These are phyloP conservation scores for Gentiana macrophylla DNA, from an alignment of 257 asterid species.

Conservation along the genomic window DNA sequence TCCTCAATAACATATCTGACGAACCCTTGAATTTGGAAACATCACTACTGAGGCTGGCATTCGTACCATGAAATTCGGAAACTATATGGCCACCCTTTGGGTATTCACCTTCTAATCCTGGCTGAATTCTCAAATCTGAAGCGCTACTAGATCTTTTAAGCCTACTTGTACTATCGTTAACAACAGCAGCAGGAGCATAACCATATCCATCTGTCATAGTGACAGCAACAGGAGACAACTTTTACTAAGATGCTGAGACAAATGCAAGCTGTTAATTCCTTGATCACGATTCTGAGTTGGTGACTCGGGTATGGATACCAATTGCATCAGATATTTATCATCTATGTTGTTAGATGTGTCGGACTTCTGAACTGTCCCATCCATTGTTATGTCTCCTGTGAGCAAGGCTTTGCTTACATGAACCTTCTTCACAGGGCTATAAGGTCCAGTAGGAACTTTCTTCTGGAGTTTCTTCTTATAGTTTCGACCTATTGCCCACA, in stretches of 20 bases:
- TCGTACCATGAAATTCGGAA: conserved; percentile 67
- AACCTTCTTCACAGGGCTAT: conserved; percentile 21
- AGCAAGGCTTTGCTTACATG: conserved; percentile 14
- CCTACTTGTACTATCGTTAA: conserved; percentile 43
- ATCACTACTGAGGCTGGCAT: conserved; percentile 27
- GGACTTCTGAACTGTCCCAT: conserved; percentile 23
- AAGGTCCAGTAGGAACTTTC: conserved; percentile 32
- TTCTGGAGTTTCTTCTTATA: conserved; percentile 72
- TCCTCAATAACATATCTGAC: conserved; percentile 50
- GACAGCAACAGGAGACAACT: conserved; percentile 17
- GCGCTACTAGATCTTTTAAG: conserved; percentile 90
- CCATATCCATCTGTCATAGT: conserved; percentile 27
- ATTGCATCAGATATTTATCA: conserved; percentile 37
- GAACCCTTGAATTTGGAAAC: conserved; percentile 35
- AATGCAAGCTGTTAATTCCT: conserved; percentile 25
- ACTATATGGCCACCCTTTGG: conserved; percentile 42
- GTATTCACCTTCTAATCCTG: conserved; percentile 14
- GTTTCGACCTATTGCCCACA: conserved; percentile 98
- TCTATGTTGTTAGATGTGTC: conserved; percentile 22
- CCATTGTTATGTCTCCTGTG: conserved; percentile 24
- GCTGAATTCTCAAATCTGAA: conserved; percentile 39
- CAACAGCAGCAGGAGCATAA: conserved; percentile 6
- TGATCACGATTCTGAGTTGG: conserved; percentile 27
- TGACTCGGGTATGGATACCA: conserved; percentile 46
- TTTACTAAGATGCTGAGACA: conserved; percentile 27